Conservation (phyloP, 129 eudicot genomes). For the Lactuca saligna region DNA sequence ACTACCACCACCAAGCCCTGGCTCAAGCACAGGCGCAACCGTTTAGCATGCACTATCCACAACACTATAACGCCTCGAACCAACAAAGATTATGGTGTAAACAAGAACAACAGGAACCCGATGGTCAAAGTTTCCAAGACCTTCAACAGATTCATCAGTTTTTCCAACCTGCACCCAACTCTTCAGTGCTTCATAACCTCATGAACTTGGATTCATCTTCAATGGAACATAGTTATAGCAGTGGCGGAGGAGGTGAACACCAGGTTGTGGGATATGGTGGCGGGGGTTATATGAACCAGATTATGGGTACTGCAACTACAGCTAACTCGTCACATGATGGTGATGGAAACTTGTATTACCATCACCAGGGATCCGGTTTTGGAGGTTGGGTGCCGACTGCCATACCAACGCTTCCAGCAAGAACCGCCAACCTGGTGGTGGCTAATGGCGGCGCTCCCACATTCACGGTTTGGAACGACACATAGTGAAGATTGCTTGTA, state of each 20-base stretch:
- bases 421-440: constrained; percentile 39
- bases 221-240: constrained; percentile 43
- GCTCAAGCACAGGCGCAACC: constrained; percentile 55
- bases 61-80: constrained; percentile 18
- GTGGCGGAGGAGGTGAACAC: constrained; percentile 28
- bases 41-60: constrained; percentile 51
- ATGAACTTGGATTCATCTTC: constrained; percentile 67
- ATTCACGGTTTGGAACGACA: constrained; percentile 70
- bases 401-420: constrained; percentile 46
- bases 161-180: constrained; percentile 39
- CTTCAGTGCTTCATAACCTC: constrained; percentile 61
- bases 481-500: constrained; percentile 12
- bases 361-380: constrained; percentile 50
- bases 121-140: constrained; percentile 41
- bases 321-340: constrained; percentile 39
- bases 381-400: constrained; percentile 74
- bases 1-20: constrained; percentile 49
- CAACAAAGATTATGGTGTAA: constrained; percentile 68
- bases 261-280: constrained; percentile 28
- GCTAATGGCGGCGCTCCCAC: constrained; percentile 48
- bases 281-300: constrained; percentile 21
- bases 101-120: constrained; percentile 59
- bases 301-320: constrained; percentile 29
- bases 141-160: constrained; percentile 50
- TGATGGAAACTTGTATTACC: constrained; percentile 44